These are phyloP conservation scores for Penicillium sp. DNA, from an alignment of 2,329 filamentous ascomycete species.

Conservation along the genomic window DNA sequence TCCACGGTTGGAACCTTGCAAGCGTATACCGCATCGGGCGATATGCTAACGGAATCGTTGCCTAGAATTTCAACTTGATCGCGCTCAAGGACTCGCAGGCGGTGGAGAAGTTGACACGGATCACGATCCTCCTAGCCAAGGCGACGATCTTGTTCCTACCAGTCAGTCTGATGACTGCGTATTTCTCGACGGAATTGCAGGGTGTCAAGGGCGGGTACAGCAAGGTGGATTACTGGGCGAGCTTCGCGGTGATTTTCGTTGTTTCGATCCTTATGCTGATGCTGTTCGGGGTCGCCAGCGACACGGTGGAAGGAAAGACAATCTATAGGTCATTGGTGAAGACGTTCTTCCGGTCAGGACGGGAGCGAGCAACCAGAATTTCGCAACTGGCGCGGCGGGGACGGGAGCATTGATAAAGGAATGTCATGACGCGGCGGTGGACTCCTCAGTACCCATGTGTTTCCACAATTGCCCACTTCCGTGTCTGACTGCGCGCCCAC, in stretches of 20 bases:
- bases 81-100: constrained; percentile 69
- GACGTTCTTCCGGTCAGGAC: constrained; percentile 35
- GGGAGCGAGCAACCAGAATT: constrained; percentile 15
- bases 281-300: constrained; percentile 54
- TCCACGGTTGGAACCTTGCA: not conserved
- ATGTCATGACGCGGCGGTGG: constrained; percentile 5
- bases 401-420: constrained; percentile 4
- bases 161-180: constrained; percentile 68
- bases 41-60: not conserved
- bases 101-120: constrained; percentile 66
- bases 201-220: constrained; percentile 57
- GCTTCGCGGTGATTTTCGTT: constrained; percentile 60
- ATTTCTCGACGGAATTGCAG: constrained; percentile 64
- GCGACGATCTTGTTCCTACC: constrained; percentile 71
- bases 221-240: constrained; percentile 61
- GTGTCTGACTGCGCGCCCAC: no score
- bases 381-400: constrained; percentile 10
- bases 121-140: constrained; percentile 68
- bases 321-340: constrained; percentile 45
- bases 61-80: constrained; percentile 71
- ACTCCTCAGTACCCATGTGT: constrained; percentile 8
- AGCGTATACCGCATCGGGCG: not conserved
- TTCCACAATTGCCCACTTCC: not conserved
- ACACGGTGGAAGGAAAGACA: constrained; percentile 54
- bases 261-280: constrained; percentile 57